Conservation (phyloP, 768 basidiomycete species). For the Auricularia sp. region DNA sequence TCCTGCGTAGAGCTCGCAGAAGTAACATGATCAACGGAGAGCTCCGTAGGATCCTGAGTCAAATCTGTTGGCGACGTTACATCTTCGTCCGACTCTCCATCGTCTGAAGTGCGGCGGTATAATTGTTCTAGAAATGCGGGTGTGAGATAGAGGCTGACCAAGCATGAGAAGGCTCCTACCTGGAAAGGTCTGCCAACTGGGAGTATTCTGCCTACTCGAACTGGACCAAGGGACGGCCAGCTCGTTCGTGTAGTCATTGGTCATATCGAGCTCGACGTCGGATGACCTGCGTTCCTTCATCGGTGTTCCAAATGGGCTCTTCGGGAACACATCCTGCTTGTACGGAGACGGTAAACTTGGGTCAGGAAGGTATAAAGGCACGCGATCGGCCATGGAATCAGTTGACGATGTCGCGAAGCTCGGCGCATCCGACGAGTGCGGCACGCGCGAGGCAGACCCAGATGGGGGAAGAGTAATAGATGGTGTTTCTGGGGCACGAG, state of each 20-base stretch:
- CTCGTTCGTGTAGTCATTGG: background rate
- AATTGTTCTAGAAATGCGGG: background rate
- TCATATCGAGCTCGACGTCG: background rate
- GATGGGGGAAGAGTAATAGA: background rate
- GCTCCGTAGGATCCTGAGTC: background rate
- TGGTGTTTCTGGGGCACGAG: background rate
- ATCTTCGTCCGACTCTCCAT: background rate
- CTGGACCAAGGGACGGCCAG: background rate
- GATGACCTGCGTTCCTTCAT: conserved; percentile 37
- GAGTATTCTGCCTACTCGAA: background rate
- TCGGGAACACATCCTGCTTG: conserved; percentile 50
- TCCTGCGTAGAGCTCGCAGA: background rate
- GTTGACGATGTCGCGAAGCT: conserved; percentile 21
- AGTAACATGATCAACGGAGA: background rate
- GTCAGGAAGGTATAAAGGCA: conserved; percentile 40
- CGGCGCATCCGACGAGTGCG: conserved; percentile 43
- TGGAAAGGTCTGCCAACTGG: conserved; percentile 1
- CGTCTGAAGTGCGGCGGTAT: background rate
- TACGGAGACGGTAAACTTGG: conserved; percentile 34
- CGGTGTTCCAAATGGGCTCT: conserved; percentile 65
- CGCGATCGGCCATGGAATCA: conserved; percentile 15
- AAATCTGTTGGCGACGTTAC: background rate
- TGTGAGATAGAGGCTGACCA: background rate
- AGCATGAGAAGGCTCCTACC: background rate
- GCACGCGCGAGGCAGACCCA: conserved; percentile 27